A percentile compares a stretch with the other conserved stretches of the same genome.
phyloP scores from a whole-genome alignment of 768 basidiomycete species.

The Suillus alpinus region DNA sequence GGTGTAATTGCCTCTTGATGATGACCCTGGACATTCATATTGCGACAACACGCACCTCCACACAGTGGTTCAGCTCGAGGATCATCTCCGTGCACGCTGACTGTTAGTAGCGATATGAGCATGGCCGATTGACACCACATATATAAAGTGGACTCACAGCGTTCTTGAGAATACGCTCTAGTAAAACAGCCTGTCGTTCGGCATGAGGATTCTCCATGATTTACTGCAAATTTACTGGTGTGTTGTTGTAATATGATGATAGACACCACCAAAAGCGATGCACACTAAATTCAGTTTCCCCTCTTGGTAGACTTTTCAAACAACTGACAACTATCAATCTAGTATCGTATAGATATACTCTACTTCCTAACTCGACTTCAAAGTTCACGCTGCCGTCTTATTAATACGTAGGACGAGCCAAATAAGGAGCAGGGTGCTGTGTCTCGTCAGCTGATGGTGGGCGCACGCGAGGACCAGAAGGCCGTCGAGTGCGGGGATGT shows the following conservation, averaged over 20 bases:
- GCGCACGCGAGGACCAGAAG: slow-evolving; percentile 30
- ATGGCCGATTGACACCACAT: neutral
- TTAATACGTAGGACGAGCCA: neutral
- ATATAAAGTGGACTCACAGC: slow-evolving; percentile 48
- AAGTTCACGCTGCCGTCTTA: neutral
- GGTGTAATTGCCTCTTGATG: neutral
- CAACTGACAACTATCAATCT: neutral
- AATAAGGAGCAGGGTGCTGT: neutral
- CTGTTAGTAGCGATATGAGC: slow-evolving; percentile 35
- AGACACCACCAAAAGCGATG: neutral
- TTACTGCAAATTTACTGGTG: slow-evolving; percentile 7
- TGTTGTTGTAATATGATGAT: slow-evolving; percentile 1
- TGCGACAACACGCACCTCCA: slow-evolving; percentile 57
- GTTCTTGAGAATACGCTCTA: slow-evolving; percentile 90
- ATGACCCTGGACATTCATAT: neutral
- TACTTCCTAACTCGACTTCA: neutral
- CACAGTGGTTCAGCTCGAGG: slow-evolving; percentile 81
- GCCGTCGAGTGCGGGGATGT: slow-evolving; percentile 28
- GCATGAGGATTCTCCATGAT: slow-evolving; percentile 94
- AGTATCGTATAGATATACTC: neutral
- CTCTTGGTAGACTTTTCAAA: neutral
- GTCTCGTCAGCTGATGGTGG: slow-evolving; percentile 18
- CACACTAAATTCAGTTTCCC: neutral
- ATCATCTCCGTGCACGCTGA: slow-evolving; percentile 93
- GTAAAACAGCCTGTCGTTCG: slow-evolving; percentile 84